Evolutionary conservation across 108 stramenopile species (phyloP).

Genomic region (Nannochloropsis oceanica): DNA sequence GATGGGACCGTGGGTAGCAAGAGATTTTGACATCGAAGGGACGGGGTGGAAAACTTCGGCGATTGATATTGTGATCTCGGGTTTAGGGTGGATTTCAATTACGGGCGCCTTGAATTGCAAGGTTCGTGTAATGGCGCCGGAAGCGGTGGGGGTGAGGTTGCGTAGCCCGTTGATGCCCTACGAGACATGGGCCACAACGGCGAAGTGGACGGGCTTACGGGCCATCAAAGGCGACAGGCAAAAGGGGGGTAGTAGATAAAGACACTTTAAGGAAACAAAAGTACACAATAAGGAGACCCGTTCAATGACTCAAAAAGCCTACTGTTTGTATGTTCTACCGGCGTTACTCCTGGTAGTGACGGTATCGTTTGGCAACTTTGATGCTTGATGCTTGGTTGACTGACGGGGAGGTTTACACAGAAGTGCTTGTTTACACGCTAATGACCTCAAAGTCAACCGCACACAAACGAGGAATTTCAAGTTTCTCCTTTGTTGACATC

Average conservation of each 20-base stretch:
- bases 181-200: slow-evolving; percentile 32
- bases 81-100: slow-evolving; percentile 90
- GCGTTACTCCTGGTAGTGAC: too few species aligned
- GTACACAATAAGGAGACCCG: too few species aligned
- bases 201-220: slow-evolving; percentile 34
- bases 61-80: slow-evolving; percentile 73
- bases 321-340: too few species aligned
- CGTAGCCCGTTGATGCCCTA: slow-evolving; percentile 37
- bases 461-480: too few species aligned
- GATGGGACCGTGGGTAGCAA: slow-evolving; percentile 69
- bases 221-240: slow-evolving; percentile 21
- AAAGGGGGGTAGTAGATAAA: slow-evolving; percentile 3
- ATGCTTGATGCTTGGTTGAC: too few species aligned
- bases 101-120: slow-evolving; percentile 59
- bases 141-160: slow-evolving; percentile 11
- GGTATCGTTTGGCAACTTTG: too few species aligned
- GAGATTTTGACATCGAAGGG: slow-evolving; percentile 65
- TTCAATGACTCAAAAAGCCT: too few species aligned
- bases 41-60: slow-evolving; percentile 78
- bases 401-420: too few species aligned
- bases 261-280: neutral
- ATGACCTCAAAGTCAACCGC: too few species aligned
- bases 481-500: too few species aligned
- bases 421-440: too few species aligned
- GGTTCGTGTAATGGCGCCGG: slow-evolving; percentile 22